A percentile compares a stretch with the other conserved stretches of the same genome.
These are phyloP conservation scores for Bromus sterilis DNA, from an alignment of 176 grass and related monocot species.

Conservation along the genomic window DNA sequence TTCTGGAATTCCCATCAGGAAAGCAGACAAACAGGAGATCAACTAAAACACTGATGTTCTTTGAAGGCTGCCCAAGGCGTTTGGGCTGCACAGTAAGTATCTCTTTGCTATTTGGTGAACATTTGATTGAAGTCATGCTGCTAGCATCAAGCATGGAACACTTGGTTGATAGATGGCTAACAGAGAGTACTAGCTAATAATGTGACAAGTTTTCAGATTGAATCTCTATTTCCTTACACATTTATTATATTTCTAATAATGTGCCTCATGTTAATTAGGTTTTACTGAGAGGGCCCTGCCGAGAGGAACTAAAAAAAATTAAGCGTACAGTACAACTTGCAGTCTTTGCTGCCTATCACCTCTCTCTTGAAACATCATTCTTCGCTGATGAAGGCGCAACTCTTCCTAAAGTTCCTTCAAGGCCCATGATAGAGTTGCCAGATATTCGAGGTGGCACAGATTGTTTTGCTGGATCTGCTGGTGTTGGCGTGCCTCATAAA, in stretches of 20 bases:
- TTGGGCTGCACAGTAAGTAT: slow-evolving; percentile 89
- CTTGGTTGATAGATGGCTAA: neutral
- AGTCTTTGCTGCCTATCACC: slow-evolving; percentile 89
- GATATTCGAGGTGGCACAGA: neutral
- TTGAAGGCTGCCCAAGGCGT: slow-evolving; percentile 84
- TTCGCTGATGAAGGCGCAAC: slow-evolving; percentile 84
- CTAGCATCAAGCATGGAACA: neutral
- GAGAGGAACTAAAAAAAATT: slow-evolving; percentile 80
- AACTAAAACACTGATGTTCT: slow-evolving; percentile 88
- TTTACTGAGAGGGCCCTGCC: slow-evolving; percentile 67
- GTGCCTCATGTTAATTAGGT: slow-evolving; percentile 43
- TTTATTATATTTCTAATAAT: slow-evolving; percentile 11
- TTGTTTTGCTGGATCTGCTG: neutral
- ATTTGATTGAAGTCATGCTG: slow-evolving; percentile 7
- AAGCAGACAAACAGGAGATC: slow-evolving; percentile 34
- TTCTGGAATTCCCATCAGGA: slow-evolving; percentile 41
- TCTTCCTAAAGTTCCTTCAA: slow-evolving; percentile 48
- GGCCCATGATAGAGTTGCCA: slow-evolving; percentile 15
- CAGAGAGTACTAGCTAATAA: neutral
- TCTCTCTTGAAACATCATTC: slow-evolving; percentile 89
- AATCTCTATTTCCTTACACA: neutral
- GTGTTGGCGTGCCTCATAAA: neutral
- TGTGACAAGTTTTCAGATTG: slow-evolving; percentile 4
- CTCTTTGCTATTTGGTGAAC: neutral
- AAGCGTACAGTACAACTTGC: slow-evolving; percentile 74